phyloP scores from a whole-genome alignment of 2,329 filamentous ascomycete species.

The Cladosporium halotolerans region DNA sequence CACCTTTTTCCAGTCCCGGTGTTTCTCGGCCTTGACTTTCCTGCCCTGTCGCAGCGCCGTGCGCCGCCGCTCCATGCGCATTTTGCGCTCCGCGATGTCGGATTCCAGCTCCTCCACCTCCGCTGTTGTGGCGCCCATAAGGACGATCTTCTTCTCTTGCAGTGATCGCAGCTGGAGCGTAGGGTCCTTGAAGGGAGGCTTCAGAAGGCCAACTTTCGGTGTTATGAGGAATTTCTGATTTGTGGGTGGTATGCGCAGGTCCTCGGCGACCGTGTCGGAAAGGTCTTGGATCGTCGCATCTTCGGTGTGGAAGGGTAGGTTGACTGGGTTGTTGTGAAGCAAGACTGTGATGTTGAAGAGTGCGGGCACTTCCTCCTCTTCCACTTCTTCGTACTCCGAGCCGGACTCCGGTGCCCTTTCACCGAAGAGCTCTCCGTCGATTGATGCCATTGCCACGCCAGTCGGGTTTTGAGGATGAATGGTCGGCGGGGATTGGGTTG shows the following conservation, averaged over 20 bases:
- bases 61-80: conserved; percentile 39
- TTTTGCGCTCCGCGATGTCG: conserved; percentile 45
- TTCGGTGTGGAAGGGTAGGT: conserved; percentile 39
- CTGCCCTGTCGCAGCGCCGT: conserved; percentile 35
- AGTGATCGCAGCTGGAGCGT: conserved; percentile 45
- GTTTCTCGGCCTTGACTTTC: conserved; percentile 26
- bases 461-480: no score
- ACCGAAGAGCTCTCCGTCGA: background rate
- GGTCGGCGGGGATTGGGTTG: background rate
- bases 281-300: conserved; percentile 53
- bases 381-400: conserved; percentile 2
- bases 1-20: conserved; percentile 41
- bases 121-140: conserved; percentile 58
- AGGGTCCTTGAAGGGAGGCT: conserved; percentile 57
- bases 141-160: conserved; percentile 53
- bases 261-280: conserved; percentile 50
- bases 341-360: conserved; percentile 44
- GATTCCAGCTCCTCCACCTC: conserved; percentile 52
- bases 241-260: conserved; percentile 52
- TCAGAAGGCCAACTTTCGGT: conserved; percentile 59
- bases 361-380: background rate
- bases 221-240: conserved; percentile 65
- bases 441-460: background rate
- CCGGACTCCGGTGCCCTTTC: background rate
- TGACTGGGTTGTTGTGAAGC: conserved; percentile 49